Conservation (phyloP, 805 yeast species). For the Yamadazyma phyllophila region DNA sequence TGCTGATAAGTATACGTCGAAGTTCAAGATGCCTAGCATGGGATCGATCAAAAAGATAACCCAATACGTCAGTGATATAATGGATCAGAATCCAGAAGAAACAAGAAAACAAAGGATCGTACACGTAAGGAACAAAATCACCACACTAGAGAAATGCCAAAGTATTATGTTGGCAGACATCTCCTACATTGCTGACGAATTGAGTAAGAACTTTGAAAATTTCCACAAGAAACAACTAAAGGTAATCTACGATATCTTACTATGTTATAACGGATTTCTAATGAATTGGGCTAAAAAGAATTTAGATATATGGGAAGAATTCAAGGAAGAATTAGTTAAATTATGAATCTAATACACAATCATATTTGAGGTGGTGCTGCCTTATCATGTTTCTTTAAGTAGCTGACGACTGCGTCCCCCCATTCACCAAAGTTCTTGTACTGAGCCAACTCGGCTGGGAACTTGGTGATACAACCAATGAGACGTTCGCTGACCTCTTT, state of each 20-base stretch:
- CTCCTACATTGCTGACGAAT: conserved; percentile 40
- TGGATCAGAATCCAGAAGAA: conserved; percentile 66
- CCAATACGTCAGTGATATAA: conserved; percentile 53
- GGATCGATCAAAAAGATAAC: conserved; percentile 48
- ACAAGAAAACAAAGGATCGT: conserved; percentile 54
- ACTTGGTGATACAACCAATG: conserved; percentile 60
- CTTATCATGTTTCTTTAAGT: conserved; percentile 12
- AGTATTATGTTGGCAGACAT: conserved; percentile 40
- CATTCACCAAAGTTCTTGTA: conserved; percentile 66
- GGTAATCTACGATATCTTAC: conserved; percentile 50
- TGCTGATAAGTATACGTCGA: background rate
- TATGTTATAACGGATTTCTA: conserved; percentile 54
- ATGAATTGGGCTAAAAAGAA: conserved; percentile 68
- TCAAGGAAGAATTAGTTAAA: conserved; percentile 40
- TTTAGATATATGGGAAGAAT: conserved; percentile 65
- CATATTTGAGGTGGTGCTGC: background rate
- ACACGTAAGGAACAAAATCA: conserved; percentile 50
- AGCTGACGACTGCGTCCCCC: conserved; percentile 61
- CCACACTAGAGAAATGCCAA: conserved; percentile 51
- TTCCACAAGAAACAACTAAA: conserved; percentile 51
- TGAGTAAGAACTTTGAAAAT: conserved; percentile 45
- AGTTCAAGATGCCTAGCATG: conserved; percentile 40
- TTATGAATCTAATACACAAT: conserved; percentile 15
- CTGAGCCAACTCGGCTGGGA: conserved; percentile 55
- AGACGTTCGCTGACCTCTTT: conserved; percentile 47